Percentiles rank a stretch among this genome's conserved stretches.
phyloP scores from a whole-genome alignment of 495 filamentous ascomycete genomes.

The Astrothelium macrocarpum region DNA sequence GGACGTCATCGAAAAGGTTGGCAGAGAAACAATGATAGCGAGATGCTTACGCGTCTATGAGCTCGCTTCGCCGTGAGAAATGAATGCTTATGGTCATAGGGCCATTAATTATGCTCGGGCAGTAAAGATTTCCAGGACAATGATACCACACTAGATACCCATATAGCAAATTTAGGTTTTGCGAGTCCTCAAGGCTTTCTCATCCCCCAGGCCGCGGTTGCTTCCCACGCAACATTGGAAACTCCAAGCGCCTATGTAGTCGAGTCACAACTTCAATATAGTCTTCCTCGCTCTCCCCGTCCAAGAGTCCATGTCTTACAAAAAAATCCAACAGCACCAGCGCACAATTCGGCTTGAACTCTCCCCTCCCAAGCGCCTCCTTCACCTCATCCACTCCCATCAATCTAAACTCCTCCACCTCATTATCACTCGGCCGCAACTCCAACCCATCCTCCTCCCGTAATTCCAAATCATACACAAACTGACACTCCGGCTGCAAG shows the following conservation, averaged over 20 bases:
- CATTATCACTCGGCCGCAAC: constrained; percentile 69
- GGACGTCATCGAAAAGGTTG: background rate
- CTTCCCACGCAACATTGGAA: constrained; percentile 49
- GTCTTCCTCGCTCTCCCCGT: constrained; percentile 69
- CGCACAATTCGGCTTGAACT: constrained; percentile 93
- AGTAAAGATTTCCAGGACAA: background rate
- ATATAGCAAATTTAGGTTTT: background rate
- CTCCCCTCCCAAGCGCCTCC: constrained; percentile 55
- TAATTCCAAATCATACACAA: constrained; percentile 83
- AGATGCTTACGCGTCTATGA: too few species aligned
- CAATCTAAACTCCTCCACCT: constrained; percentile 79
- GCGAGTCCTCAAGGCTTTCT: background rate
- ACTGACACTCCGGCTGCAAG: constrained; percentile 85
- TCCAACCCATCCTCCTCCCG: constrained; percentile 47
- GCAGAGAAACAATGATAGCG: too few species aligned
- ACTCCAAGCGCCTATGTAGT: constrained; percentile 71
- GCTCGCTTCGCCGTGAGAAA: too few species aligned
- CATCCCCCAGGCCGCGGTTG: background rate
- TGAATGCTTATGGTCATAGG: too few species aligned
- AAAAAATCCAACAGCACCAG: constrained; percentile 83
- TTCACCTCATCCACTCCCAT: constrained; percentile 64
- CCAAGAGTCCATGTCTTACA: constrained; percentile 73
- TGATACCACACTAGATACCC: background rate
- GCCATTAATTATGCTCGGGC: background rate
- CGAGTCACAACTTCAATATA: constrained; percentile 67